Conservation (phyloP, 345 rosid species). For the Erucastrum elatum region DNA sequence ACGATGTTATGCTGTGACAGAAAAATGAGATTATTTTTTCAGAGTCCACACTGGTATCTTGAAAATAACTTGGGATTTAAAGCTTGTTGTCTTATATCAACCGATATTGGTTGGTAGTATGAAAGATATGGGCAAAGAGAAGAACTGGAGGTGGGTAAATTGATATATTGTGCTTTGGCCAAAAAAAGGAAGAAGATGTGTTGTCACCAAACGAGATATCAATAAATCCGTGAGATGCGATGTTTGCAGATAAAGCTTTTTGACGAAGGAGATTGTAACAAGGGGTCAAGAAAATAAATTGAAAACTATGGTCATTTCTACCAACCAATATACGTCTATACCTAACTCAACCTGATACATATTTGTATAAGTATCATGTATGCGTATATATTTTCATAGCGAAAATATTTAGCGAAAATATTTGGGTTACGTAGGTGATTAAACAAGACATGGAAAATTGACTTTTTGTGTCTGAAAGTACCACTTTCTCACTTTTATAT, state of each 20-base stretch:
- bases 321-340: slow-evolving; percentile 15
- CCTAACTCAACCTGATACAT: neutral
- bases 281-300: slow-evolving; percentile 1
- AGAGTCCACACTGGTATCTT: neutral
- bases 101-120: slow-evolving; percentile 2
- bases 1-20: neutral
- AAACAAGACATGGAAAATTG: neutral
- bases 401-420: too few relatives aligned
- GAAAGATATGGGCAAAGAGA: neutral
- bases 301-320: neutral
- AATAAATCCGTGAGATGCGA: slow-evolving; percentile 1
- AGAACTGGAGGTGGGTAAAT: neutral
- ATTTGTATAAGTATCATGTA: neutral
- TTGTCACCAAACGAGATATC: neutral
- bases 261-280: neutral
- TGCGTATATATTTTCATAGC: neutral
- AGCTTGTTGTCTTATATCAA: neutral
- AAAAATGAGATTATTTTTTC: neutral
- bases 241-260: neutral
- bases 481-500: too few relatives aligned
- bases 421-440: neutral
- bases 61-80: neutral
- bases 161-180: neutral
- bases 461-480: too few relatives aligned
- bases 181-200: too few relatives aligned